Base-by-base conservation (phyloP, 306 rosid genomes). In the Corylus americana region DNA sequence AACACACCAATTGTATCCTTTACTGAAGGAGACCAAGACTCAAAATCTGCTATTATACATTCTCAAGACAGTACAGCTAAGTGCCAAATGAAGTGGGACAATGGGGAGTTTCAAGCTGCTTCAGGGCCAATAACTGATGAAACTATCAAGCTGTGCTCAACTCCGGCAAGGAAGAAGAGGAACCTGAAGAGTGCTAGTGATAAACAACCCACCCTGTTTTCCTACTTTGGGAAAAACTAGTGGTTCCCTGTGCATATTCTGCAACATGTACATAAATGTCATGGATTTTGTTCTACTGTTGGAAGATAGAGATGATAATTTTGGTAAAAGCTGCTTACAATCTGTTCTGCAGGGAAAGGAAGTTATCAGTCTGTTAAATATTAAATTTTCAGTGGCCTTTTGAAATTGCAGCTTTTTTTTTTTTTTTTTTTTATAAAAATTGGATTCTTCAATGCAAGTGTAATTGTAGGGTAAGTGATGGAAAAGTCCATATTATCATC, bases 141-240 rank as follows among this genome's bases (percentile, higher is more conserved):
- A 77, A 29, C 69, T 12, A 85, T 69, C 67, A 74, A 84, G 79
- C 71, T 57, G 13, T 77, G 72, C 22, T 57, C 83, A 22, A 86
- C 84, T 81, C 90, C 92, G 8, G 86, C 59, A 70, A 89, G 76
- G 86, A 94, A 89, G 85, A 92, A 85, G 83, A 85, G 51, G 74
- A 91, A 83, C 67, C 20, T 73, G 49, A 94, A 87, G 79, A 47
- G 54, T 78, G 78, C 85, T 37, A 71, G 68, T 63, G 92, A 90
- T 77, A 91, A 92, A 76, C 97, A 88, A 62, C 86, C 89, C 48
- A 85, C 91, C 22, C 82, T 94, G 53, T 85, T 94, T 81, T 86
- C 95, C 9, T 92, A 70, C 88, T 92, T 89, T 1, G 85, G 92
- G n/a, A 94, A 84, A 83, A 87, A 80, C 87, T 92, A 81, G 81